phyloP scores from a whole-genome alignment of 1,284 basidiomycete genomes.

The Caloboletus firmus region DNA sequence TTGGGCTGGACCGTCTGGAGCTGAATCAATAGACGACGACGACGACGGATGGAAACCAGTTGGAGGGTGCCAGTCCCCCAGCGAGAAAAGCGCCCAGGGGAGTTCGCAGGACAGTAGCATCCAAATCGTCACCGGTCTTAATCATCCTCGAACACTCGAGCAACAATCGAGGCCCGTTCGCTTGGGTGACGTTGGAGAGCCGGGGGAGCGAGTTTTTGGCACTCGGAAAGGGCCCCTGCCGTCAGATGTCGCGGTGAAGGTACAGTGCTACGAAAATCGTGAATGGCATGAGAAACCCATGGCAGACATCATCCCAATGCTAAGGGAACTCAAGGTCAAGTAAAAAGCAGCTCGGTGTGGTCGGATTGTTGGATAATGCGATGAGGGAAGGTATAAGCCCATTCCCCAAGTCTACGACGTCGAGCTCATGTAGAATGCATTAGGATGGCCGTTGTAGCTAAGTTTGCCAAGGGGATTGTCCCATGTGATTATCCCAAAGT shows the following conservation, averaged over 20 bases:
- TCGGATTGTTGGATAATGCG: background rate
- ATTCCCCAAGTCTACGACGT: background rate
- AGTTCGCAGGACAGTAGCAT: background rate
- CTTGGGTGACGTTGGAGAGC: background rate
- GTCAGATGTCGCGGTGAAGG: conserved; percentile 11
- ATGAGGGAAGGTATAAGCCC: background rate
- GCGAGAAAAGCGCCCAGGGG: background rate
- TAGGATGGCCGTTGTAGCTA: background rate
- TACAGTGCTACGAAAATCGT: conserved; percentile 15
- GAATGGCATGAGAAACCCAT: conserved; percentile 27
- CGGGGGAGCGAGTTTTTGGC: background rate
- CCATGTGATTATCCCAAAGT: background rate
- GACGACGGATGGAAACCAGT: background rate
- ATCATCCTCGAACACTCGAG: background rate
- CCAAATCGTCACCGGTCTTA: background rate
- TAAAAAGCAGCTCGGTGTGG: background rate
- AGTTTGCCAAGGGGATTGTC: background rate
- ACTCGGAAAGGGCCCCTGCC: background rate
- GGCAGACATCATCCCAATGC: conserved; percentile 30
- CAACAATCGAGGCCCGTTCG: background rate
- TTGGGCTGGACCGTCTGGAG: conserved; percentile 22
- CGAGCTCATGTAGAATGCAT: background rate
- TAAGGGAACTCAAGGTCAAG: conserved; percentile 27
- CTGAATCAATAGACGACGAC: background rate
- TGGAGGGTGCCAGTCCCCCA: background rate